Conservation (phyloP, 352 stramenopile species). For the Paralagenidium karlingii region DNA sequence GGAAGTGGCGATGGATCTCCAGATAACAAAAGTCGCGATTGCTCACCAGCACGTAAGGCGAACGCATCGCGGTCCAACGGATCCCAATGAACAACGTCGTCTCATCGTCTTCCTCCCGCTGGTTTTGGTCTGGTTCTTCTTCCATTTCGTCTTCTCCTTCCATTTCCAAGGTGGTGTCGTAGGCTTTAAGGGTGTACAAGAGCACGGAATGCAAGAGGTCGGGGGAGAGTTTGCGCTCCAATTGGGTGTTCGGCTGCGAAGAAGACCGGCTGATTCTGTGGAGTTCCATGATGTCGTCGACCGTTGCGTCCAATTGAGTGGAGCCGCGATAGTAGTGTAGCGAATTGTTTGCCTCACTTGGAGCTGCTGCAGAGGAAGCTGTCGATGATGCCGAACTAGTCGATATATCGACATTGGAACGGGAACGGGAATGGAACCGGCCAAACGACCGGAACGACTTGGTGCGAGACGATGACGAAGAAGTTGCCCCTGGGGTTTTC, state of each 20-base stretch:
- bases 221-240: constrained; percentile 58
- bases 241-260: constrained; percentile 52
- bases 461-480: too few relatives aligned
- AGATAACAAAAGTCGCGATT: constrained; percentile 71
- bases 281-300: constrained; percentile 64
- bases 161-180: constrained; percentile 21
- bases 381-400: too few relatives aligned
- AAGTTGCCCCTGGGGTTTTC: too few relatives aligned
- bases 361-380: too few relatives aligned
- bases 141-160: too few relatives aligned
- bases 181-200: constrained; percentile 61
- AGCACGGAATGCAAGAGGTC: constrained; percentile 70
- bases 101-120: too few relatives aligned
- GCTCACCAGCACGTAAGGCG: constrained; percentile 56
- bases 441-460: too few relatives aligned
- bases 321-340: constrained; percentile 64
- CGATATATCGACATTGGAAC: too few relatives aligned
- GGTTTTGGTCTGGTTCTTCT: too few relatives aligned
- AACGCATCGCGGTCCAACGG: constrained; percentile 56
- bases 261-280: constrained; percentile 70
- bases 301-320: constrained; percentile 41
- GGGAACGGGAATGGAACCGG: too few relatives aligned
- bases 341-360: constrained; percentile 15
- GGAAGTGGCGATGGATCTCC: constrained; percentile 63
- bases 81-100: constrained; percentile 62